Conservation (phyloP, 768 basidiomycete species). For the Phylloporus sp. region DNA sequence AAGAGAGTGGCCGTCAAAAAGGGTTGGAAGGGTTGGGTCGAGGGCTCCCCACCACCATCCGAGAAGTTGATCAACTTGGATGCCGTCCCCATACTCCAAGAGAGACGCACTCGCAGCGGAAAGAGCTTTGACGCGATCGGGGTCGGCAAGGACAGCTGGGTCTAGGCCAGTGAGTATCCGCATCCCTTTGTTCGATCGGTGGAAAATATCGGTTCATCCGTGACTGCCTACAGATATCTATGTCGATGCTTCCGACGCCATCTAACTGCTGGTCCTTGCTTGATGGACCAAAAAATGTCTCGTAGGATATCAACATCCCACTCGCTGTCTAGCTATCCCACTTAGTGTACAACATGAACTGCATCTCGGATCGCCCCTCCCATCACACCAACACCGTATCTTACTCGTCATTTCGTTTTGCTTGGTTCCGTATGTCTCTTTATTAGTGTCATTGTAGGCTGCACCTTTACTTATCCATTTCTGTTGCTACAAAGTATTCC, state of each 20-base stretch:
- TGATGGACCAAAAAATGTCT: conserved; percentile 11
- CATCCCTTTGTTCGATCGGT: conserved; percentile 40
- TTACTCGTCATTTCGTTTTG: conserved; percentile 16
- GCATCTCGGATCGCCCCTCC: conserved; percentile 16
- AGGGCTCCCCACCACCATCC: conserved; percentile 76
- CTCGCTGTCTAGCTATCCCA: conserved; percentile 14
- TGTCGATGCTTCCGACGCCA: neutral
- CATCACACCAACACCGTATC: conserved; percentile 14
- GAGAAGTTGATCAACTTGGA: conserved; percentile 81
- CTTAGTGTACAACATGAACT: conserved; percentile 25
- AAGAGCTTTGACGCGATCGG: conserved; percentile 82
- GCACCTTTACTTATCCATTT: conserved; percentile 25
- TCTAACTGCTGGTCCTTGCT: conserved; percentile 1
- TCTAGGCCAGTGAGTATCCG: conserved; percentile 46
- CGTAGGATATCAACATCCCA: conserved; percentile 6
- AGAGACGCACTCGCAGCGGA: conserved; percentile 76
- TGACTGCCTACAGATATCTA: conserved; percentile 1
- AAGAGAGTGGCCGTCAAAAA: conserved; percentile 63
- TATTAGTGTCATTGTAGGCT: conserved; percentile 24
- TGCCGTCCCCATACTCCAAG: conserved; percentile 60
- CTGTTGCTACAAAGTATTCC: conserved; percentile 31
- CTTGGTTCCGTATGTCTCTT: conserved; percentile 23
- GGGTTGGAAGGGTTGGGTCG: conserved; percentile 91
- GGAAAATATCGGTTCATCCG: conserved; percentile 38
- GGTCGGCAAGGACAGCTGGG: conserved; percentile 73